Percentiles rank a stretch among this genome's conserved stretches.
These are phyloP conservation scores for Plasmodium relictum DNA, from an alignment of 169 alveolate genomes.

Conservation along the genomic window DNA sequence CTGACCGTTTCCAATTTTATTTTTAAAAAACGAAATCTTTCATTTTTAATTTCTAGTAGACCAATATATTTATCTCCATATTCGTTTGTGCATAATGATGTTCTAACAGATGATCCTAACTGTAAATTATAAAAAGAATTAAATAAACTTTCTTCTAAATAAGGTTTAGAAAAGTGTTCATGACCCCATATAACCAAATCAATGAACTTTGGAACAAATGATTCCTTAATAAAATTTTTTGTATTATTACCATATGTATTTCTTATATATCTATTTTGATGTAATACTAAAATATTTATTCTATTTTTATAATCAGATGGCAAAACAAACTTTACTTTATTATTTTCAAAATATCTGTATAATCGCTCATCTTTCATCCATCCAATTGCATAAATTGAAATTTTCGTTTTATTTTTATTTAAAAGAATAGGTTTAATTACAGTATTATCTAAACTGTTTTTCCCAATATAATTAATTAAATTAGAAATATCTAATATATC, in stretches of 20 bases:
- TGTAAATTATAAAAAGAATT: conserved; percentile 92
- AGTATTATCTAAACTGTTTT: conserved; percentile 88
- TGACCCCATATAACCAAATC: conserved; percentile 96
- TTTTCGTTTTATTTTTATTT: conserved; percentile 90
- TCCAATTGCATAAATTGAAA: conserved; percentile 97
- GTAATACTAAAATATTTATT: conserved; percentile 95
- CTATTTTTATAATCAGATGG: conserved; percentile 87
- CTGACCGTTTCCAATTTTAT: conserved; percentile 91
- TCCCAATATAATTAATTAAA: conserved; percentile 94
- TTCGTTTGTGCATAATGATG: conserved; percentile 94
- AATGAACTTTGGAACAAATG: conserved; percentile 91
- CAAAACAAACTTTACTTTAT: conserved; percentile 90
- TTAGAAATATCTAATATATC: conserved; percentile 84
- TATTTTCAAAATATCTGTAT: conserved; percentile 90
- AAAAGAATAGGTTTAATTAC: conserved; percentile 92
- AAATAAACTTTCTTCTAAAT: conserved; percentile 85
- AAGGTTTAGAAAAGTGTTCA: conserved; percentile 95
- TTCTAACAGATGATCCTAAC: conserved; percentile 93
- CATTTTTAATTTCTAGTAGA: conserved; percentile 88
- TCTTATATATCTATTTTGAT: conserved; percentile 95
- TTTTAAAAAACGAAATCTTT: conserved; percentile 91
- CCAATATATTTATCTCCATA: conserved; percentile 93
- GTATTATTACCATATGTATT: conserved; percentile 86
- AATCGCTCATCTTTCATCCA: conserved; percentile 96
- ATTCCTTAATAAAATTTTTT: conserved; percentile 90